Evolutionary conservation across 768 basidiomycete species (phyloP).

Genomic region (Mycena floridula): DNA sequence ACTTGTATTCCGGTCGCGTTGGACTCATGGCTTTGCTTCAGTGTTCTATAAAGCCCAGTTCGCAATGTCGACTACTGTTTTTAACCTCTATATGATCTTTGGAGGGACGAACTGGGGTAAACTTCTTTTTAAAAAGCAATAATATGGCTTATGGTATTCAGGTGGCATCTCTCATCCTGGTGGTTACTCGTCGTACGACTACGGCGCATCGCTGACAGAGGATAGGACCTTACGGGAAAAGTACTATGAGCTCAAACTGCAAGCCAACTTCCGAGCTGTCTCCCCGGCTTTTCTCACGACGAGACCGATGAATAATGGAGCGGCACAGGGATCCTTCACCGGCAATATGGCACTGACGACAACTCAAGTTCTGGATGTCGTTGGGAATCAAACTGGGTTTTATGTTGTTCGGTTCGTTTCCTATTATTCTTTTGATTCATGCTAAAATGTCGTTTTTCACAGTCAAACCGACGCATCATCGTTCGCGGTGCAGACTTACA

Average conservation of each 20-base stretch:
- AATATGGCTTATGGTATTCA: no score
- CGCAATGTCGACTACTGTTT: constrained; percentile 40
- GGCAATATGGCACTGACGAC: constrained; percentile 42
- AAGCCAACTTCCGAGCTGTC: constrained; percentile 44
- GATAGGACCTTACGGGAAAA: constrained; percentile 47
- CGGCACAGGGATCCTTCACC: constrained; percentile 38
- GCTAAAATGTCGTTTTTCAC: background rate
- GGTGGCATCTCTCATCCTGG: constrained; percentile 32
- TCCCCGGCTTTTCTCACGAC: constrained; percentile 45
- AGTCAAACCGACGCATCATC: constrained; percentile 36
- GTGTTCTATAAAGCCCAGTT: constrained; percentile 44
- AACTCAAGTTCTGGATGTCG: constrained; percentile 41
- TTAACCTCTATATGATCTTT: constrained; percentile 46
- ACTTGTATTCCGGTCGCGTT: background rate
- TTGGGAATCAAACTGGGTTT: constrained; percentile 42
- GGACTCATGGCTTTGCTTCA: constrained; percentile 10
- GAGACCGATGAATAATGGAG: constrained; percentile 34
- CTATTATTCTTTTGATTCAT: background rate
- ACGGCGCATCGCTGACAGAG: constrained; percentile 39
- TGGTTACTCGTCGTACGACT: constrained; percentile 40
- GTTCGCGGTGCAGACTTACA: constrained; percentile 32
- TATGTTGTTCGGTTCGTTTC: constrained; percentile 33
- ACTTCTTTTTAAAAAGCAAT: no score
- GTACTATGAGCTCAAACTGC: constrained; percentile 46
- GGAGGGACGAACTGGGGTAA: constrained; percentile 48